Percentiles rank a stretch among this genome's conserved stretches.
Evolutionary conservation across 352 stramenopile species (phyloP).

Genomic region (Phytophthora hibernalis): DNA sequence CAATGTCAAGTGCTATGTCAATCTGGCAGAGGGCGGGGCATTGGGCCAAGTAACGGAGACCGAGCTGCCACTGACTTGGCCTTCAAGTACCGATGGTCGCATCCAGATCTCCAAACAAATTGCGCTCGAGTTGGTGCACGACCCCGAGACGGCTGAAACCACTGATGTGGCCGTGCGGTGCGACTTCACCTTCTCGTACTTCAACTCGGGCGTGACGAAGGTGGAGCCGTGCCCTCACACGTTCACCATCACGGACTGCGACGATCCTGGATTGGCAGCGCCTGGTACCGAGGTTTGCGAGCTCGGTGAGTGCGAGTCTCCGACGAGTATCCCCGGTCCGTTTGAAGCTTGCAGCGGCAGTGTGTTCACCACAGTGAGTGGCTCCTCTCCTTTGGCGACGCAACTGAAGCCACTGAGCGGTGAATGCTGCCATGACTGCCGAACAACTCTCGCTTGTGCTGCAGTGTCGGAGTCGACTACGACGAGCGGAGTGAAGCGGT

Average conservation of each 20-base stretch:
- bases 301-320: conserved; percentile 7
- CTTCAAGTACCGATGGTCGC: not conserved
- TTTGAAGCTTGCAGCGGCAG: conserved; percentile 19
- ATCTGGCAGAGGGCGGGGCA: conserved; percentile 3
- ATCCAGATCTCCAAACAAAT: conserved; percentile 21
- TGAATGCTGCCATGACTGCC: conserved; percentile 13
- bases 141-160: conserved; percentile 9
- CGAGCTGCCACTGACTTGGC: not conserved
- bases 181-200: conserved; percentile 28
- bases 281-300: conserved; percentile 9
- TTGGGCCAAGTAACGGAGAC: not conserved
- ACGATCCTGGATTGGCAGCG: conserved; percentile 1
- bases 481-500: conserved; percentile 13
- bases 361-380: conserved; percentile 13
- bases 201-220: not conserved
- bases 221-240: conserved; percentile 4
- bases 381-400: not conserved
- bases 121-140: conserved; percentile 12
- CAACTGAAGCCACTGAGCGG: not conserved
- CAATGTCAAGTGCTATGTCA: conserved; percentile 33
- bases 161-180: conserved; percentile 14
- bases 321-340: not conserved
- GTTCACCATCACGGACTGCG: conserved; percentile 23
- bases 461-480: conserved; percentile 1
- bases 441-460: conserved; percentile 4